Base-by-base conservation (phyloP, 75 land plant species). In the Pinus taeda region DNA sequence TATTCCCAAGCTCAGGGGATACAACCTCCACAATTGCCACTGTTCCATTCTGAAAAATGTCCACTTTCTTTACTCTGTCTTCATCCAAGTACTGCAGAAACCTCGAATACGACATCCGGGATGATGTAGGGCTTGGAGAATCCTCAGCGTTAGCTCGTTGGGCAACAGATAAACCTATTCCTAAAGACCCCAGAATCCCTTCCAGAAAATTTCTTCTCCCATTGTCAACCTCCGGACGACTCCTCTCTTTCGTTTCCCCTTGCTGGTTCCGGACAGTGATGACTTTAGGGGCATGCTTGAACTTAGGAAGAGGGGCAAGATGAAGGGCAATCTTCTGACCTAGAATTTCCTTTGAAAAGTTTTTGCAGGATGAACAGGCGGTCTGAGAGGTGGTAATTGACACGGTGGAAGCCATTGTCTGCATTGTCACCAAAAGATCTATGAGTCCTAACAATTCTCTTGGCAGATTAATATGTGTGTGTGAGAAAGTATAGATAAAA, bases 51-150 rank as follows among this genome's bases (percentile, higher is more conserved):
- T 95, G 92, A 72, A 94, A 89, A 60, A 95, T 56, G 60, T 95
- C 95, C 21, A 95, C 95, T 73, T 91, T 93, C 77, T 75, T 90
- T 55, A 95, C 92, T 15, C 80, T 83, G 60, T 85, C 90, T 84
- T 87, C 80, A 62, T 93, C 91, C 73, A 95, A 81, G 72, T 93
- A 95, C 71, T 95, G 80, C 83, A 95, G 76, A 59, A 95, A 95
- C 73, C 98, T 84, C 18, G 98, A 90, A 66, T 93, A 95, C 2
- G 98, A 93, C 92, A 93, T 87, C 71, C 90, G 57, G 55, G 82
- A 91, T 2, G 97, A 94, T 29, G 88, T 75, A 8, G 79, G 80
- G 59, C 64, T 20, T 21, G 20, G 6, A 80, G 84, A 58, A 14
- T 75, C 66, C 55, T 86, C 95, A 0, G 92, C 95, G 26, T 59